A percentile compares a stretch with the other conserved stretches of the same genome.
These are phyloP conservation scores for Candida chauliodis DNA, from an alignment of 805 yeast species.

Conservation along the genomic window DNA sequence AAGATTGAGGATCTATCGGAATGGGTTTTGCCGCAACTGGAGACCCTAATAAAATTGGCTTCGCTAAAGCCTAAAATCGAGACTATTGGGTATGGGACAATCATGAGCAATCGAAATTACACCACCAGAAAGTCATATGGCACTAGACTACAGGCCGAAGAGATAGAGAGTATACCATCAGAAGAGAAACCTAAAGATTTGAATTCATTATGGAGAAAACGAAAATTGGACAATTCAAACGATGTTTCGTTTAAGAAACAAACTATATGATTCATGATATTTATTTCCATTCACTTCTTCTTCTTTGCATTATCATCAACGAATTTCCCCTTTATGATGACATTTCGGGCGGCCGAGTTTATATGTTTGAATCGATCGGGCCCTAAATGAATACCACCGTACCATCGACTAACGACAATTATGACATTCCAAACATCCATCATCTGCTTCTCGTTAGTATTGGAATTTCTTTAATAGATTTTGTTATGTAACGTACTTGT, in stretches of 20 bases:
- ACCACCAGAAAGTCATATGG: conserved; percentile 15
- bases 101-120: conserved; percentile 14
- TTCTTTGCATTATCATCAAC: conserved; percentile 23
- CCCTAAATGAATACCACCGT: conserved; percentile 86
- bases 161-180: conserved; percentile 7
- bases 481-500: conserved; percentile 43
- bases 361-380: conserved; percentile 94
- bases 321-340: conserved; percentile 63
- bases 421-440: conserved; percentile 83
- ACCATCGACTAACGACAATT: conserved; percentile 90
- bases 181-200: conserved; percentile 3
- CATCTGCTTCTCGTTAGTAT: conserved; percentile 31
- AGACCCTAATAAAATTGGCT: conserved; percentile 22
- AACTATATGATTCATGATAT: not conserved
- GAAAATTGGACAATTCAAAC: conserved; percentile 4
- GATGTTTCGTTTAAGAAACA: conserved; percentile 5
- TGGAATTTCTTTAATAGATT: too few species aligned
- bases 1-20: conserved; percentile 50
- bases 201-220: conserved; percentile 8
- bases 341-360: conserved; percentile 84
- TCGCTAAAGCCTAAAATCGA: conserved; percentile 20
- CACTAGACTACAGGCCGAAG: conserved; percentile 6
- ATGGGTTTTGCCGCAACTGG: conserved; percentile 44
- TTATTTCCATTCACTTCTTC: conserved; percentile 14
- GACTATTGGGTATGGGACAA: conserved; percentile 40